These are phyloP conservation scores for Trametes cinnabarina DNA, from an alignment of 768 basidiomycete species.

Conservation along the genomic window DNA sequence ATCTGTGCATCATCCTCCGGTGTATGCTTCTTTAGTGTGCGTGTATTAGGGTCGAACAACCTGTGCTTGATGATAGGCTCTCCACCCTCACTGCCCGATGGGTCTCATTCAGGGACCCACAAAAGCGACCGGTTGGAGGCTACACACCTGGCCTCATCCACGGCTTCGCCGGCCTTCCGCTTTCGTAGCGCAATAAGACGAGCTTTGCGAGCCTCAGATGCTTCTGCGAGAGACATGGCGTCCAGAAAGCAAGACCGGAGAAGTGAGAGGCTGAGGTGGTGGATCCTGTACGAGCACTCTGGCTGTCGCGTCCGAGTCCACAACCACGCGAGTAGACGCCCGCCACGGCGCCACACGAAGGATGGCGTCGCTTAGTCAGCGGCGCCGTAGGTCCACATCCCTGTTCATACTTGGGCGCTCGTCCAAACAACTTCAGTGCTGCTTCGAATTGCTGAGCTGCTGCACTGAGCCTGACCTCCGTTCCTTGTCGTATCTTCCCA, in stretches of 20 bases:
- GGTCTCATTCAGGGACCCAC: no score
- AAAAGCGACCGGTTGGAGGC: no score
- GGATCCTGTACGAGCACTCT: no score
- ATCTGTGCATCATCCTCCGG: conserved; percentile 51
- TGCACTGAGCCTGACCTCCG: no score
- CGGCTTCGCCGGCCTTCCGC: conserved; percentile 60
- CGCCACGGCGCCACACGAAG: background rate
- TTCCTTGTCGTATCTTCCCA: no score
- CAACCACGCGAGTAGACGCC: background rate
- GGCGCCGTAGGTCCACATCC: conserved; percentile 3
- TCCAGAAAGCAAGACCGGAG: background rate
- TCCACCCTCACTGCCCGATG: conserved; percentile 12
- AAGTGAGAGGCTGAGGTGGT: background rate
- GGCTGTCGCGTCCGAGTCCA: conserved; percentile 5
- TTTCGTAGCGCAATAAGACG: conserved; percentile 75
- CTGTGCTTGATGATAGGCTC: conserved; percentile 63
- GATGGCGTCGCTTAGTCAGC: conserved; percentile 20
- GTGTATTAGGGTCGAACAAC: conserved; percentile 89
- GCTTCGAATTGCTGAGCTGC: background rate
- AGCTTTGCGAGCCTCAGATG: conserved; percentile 77
- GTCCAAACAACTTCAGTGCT: background rate
- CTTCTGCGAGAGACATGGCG: conserved; percentile 67
- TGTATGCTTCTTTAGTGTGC: conserved; percentile 68
- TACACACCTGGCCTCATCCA: conserved; percentile 42
- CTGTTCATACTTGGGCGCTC: background rate